Percentiles rank a stretch among this genome's conserved stretches.
These are phyloP conservation scores for Micromonas pusilla DNA, from an alignment of 139 green algal species.

Conservation along the genomic window DNA sequence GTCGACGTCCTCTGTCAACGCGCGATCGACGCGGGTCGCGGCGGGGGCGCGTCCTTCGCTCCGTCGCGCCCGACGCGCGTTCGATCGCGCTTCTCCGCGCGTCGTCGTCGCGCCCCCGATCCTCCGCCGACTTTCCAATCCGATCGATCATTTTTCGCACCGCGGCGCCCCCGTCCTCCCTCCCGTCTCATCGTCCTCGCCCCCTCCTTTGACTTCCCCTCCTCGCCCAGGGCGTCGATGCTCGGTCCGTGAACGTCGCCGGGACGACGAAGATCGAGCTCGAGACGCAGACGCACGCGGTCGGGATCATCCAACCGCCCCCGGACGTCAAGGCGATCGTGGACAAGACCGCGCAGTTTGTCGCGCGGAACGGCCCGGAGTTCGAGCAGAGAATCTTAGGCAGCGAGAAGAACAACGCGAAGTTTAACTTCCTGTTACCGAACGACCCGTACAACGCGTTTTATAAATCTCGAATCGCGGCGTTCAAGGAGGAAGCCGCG, in stretches of 20 bases:
- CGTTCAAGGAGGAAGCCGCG: constrained; percentile 44
- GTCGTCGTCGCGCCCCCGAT: too few relatives aligned
- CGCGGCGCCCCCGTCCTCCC: too few relatives aligned
- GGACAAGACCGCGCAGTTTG: constrained; percentile 98
- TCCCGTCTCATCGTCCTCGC: too few relatives aligned
- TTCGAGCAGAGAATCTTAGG: constrained; percentile 92
- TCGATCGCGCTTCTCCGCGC: too few relatives aligned
- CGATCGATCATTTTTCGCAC: too few relatives aligned
- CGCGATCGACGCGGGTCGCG: too few relatives aligned
- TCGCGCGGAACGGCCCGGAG: constrained; percentile 86
- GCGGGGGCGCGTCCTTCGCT: too few relatives aligned
- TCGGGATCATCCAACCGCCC: constrained; percentile 88
- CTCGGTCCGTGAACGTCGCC: constrained; percentile 9
- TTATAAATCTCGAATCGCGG: constrained; percentile 74
- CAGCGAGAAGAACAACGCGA: constrained; percentile 86
- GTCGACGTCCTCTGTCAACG: too few relatives aligned
- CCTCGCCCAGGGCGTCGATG: background rate
- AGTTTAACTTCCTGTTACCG: constrained; percentile 94
- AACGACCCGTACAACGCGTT: constrained; percentile 93
- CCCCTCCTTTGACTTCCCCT: too few relatives aligned
- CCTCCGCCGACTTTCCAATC: too few relatives aligned
- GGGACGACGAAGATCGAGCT: constrained; percentile 25
- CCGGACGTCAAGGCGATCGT: constrained; percentile 91
- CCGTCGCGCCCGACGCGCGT: background rate
- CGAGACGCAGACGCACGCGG: constrained; percentile 78